phyloP scores from a whole-genome alignment of 2,329 filamentous ascomycete species.

The Xylaria multiplex region DNA sequence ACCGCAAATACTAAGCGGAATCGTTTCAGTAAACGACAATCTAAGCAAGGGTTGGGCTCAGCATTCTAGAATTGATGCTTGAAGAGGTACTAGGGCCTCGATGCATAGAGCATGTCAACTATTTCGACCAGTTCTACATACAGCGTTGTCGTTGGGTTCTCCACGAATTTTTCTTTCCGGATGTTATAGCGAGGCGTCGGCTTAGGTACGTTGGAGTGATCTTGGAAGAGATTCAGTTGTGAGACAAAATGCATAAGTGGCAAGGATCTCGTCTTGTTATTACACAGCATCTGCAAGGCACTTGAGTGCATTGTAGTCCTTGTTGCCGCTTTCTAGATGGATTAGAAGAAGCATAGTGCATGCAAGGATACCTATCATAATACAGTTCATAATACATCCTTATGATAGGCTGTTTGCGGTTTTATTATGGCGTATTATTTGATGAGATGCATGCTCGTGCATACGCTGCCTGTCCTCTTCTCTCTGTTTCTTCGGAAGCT shows the following conservation, averaged over 20 bases:
- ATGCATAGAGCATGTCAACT: constrained; percentile 30
- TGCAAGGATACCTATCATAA: constrained; percentile 35
- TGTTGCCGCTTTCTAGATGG: constrained; percentile 43
- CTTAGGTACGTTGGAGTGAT: constrained; percentile 46
- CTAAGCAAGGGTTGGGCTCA: constrained; percentile 90
- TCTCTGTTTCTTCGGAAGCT: not conserved
- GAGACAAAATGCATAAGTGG: constrained; percentile 47
- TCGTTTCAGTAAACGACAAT: constrained; percentile 90
- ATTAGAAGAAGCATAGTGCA: constrained; percentile 39
- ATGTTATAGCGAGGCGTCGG: constrained; percentile 51
- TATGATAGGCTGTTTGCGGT: constrained; percentile 13
- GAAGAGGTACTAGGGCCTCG: constrained; percentile 31
- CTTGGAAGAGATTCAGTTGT: constrained; percentile 44
- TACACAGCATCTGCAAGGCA: constrained; percentile 34
- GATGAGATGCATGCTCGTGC: constrained; percentile 4
- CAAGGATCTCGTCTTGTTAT: constrained; percentile 35
- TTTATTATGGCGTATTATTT: constrained; percentile 21
- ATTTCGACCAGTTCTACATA: constrained; percentile 29
- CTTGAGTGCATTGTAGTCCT: constrained; percentile 37
- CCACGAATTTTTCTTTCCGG: constrained; percentile 43
- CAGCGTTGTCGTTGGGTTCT: constrained; percentile 39
- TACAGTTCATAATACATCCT: constrained; percentile 29
- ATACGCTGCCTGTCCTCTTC: not conserved
- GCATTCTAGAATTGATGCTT: constrained; percentile 69
- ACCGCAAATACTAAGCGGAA: constrained; percentile 63